A percentile compares a stretch with the other conserved stretches of the same genome.
Evolutionary conservation across 108 stramenopile species (phyloP).

Genomic region (Schizochytrium sp.): DNA sequence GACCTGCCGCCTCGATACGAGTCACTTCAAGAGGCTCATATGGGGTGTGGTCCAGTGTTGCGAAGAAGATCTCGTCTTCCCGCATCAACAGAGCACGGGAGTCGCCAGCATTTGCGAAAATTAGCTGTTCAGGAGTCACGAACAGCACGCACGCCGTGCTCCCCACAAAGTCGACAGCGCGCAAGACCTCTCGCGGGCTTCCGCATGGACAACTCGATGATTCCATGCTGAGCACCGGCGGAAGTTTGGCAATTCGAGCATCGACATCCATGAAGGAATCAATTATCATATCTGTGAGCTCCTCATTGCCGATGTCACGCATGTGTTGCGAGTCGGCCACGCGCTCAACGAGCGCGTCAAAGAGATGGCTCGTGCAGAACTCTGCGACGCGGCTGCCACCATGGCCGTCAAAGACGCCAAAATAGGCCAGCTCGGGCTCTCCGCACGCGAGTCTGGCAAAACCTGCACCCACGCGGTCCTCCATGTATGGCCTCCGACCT

Average conservation of each 20-base stretch:
- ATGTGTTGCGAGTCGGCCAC: background rate
- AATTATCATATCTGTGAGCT: background rate
- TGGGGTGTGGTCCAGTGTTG: background rate
- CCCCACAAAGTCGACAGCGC: background rate
- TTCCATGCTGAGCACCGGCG: background rate
- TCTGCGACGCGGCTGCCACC: constrained; percentile 8
- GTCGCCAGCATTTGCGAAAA: background rate
- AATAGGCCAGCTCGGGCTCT: background rate
- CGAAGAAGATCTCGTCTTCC: background rate
- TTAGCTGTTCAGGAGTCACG: background rate
- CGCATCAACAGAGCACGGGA: background rate
- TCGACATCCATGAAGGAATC: background rate
- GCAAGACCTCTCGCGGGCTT: background rate
- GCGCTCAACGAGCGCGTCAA: background rate
- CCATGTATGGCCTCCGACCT: background rate
- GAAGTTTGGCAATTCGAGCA: background rate
- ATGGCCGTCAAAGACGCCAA: background rate
- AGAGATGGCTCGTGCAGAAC: background rate
- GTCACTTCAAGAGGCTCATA: background rate
- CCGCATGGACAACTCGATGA: background rate
- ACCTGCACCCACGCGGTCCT: background rate
- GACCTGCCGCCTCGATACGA: background rate
- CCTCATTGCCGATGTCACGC: background rate
- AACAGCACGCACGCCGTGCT: background rate
- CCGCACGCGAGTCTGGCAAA: background rate